Evolutionary conservation across 108 stramenopile genomes (phyloP).

Genomic region (Schizochytrium sp.): DNA sequence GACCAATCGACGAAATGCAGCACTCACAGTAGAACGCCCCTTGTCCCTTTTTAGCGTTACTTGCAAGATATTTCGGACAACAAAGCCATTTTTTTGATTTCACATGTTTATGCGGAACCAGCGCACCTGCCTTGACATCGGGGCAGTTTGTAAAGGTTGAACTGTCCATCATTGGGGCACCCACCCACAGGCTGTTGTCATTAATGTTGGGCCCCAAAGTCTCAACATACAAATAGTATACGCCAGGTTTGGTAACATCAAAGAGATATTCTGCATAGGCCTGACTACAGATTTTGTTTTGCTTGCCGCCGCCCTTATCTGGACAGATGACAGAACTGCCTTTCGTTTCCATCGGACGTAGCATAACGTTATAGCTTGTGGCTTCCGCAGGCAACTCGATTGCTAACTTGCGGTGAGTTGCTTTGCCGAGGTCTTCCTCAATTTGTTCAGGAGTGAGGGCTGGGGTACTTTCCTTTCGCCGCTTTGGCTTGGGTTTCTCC

Average conservation of each 20-base stretch:
- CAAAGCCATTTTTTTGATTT: conserved; percentile 59
- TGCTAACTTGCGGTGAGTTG: background rate
- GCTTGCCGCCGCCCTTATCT: conserved; percentile 58
- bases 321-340: background rate
- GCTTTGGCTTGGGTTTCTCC: background rate
- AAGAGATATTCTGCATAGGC: conserved; percentile 58
- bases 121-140: background rate
- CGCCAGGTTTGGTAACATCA: background rate
- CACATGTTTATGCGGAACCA: conserved; percentile 54
- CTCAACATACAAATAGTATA: conserved; percentile 51
- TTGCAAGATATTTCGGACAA: conserved; percentile 43
- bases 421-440: conserved; percentile 8
- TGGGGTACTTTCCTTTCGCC: background rate
- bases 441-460: background rate
- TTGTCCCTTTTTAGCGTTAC: conserved; percentile 50
- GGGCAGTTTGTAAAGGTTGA: background rate
- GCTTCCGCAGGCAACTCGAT: conserved; percentile 19
- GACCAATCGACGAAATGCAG: conserved; percentile 44
- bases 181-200: conserved; percentile 55
- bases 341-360: background rate
- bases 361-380: conserved; percentile 6
- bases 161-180: background rate
- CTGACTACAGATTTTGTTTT: conserved; percentile 34
- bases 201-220: conserved; percentile 52
- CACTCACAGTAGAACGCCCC: conserved; percentile 55